A percentile compares a stretch with the other conserved stretches of the same genome.
These are phyloP conservation scores for Cryphonectria carpinicola DNA, from an alignment of 2,329 filamentous ascomycete genomes.

Conservation along the genomic window DNA sequence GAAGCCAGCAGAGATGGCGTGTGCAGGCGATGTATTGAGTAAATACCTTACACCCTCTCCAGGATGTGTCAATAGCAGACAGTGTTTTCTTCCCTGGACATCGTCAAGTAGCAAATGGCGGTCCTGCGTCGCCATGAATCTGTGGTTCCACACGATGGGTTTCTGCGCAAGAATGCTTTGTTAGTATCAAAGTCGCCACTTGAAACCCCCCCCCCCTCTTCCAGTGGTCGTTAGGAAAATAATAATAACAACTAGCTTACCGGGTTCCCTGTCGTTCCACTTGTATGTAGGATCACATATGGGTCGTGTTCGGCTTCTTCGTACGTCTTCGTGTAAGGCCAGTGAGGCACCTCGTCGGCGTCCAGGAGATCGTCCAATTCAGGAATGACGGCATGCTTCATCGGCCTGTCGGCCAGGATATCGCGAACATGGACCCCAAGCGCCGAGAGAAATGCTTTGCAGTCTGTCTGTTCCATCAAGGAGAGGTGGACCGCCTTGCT, in stretches of 20 bases:
- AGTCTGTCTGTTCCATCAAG: conserved; percentile 32
- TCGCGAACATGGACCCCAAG: conserved; percentile 29
- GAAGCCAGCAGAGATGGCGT: conserved; percentile 28
- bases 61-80: conserved; percentile 15
- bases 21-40: conserved; percentile 30
- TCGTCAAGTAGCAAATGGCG: conserved; percentile 27
- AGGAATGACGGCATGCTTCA: conserved; percentile 29
- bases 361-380: conserved; percentile 29
- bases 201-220: not conserved
- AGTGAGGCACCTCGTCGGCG: conserved; percentile 23
- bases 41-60: conserved; percentile 29
- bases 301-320: conserved; percentile 30
- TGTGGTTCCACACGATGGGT: conserved; percentile 29
- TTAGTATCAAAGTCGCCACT: not conserved
- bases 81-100: conserved; percentile 27
- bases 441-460: conserved; percentile 30
- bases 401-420: conserved; percentile 29
- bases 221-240: not conserved
- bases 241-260: conserved; percentile 18
- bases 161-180: conserved; percentile 14
- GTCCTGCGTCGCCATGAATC: conserved; percentile 21
- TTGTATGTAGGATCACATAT: conserved; percentile 32
- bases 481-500: conserved; percentile 30
- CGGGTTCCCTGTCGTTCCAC: conserved; percentile 32
- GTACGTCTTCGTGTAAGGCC: conserved; percentile 32